These are phyloP conservation scores for Wallacemonas sp. DNA, from an alignment of 208 protist genomes.

Conservation along the genomic window DNA sequence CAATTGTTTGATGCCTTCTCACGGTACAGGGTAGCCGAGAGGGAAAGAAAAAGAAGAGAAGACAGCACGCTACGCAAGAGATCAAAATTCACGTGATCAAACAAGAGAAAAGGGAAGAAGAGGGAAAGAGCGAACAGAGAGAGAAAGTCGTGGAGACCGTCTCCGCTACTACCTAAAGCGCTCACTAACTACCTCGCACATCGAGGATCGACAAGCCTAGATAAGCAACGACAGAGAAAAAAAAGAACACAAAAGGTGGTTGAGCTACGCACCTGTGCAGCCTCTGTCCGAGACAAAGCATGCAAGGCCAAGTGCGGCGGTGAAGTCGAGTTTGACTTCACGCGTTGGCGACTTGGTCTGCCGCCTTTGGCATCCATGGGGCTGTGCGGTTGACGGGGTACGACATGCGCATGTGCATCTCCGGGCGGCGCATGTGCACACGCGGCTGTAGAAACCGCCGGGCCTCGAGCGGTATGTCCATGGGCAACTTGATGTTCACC, in stretches of 20 bases:
- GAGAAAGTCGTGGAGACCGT: not conserved
- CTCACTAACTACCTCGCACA: no score
- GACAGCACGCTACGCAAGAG: no score
- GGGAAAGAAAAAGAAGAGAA: constrained; percentile 5
- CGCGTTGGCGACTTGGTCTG: constrained; percentile 74
- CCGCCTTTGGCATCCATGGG: constrained; percentile 86
- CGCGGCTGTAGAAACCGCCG: constrained; percentile 80
- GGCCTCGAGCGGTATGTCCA: constrained; percentile 87
- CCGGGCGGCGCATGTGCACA: constrained; percentile 82
- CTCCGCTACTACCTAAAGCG: constrained; percentile 3
- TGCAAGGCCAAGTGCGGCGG: not conserved
- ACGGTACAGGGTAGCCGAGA: no score
- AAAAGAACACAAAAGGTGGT: not conserved
- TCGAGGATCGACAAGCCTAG: no score
- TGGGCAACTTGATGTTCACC: constrained; percentile 65
- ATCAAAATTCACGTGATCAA: no score
- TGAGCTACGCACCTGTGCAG: no score
- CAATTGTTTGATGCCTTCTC: no score
- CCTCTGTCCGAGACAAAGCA: no score
- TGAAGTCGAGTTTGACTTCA: no score
- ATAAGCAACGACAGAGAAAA: constrained; percentile 11
- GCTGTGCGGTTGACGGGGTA: constrained; percentile 86
- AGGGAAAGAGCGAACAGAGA: not conserved
- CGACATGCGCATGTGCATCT: constrained; percentile 89
- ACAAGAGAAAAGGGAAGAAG: not conserved